Conservation (phyloP, 495 filamentous ascomycete species). For the Talaromyces stipitatus region DNA sequence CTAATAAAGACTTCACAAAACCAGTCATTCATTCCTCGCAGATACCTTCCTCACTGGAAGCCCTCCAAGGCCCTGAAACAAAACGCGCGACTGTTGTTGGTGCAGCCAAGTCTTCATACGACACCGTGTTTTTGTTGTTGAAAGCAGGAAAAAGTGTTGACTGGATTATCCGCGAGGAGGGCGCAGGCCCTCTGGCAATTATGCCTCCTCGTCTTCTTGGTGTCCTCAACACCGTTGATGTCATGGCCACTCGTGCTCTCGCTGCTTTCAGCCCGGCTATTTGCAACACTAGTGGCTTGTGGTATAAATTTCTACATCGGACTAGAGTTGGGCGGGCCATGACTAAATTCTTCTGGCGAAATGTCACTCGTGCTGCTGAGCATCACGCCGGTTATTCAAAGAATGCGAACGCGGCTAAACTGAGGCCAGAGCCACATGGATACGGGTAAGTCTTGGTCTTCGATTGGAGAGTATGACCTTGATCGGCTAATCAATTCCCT, state of each 20-base stretch:
- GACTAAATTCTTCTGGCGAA: background rate
- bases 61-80: background rate
- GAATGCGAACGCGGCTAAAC: background rate
- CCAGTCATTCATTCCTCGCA: slow-evolving; percentile 9
- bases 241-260: slow-evolving; percentile 9
- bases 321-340: background rate
- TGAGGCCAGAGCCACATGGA: background rate
- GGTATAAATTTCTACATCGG: slow-evolving; percentile 10
- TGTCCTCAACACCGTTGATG: slow-evolving; percentile 7
- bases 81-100: slow-evolving; percentile 14
- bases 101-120: slow-evolving; percentile 21
- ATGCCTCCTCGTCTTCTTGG: slow-evolving; percentile 8
- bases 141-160: slow-evolving; percentile 45
- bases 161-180: slow-evolving; percentile 66
- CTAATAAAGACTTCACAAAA: background rate
- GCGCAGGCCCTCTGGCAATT: slow-evolving; percentile 43
- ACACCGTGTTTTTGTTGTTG: slow-evolving; percentile 14
- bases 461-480: no score
- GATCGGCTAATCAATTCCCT: no score
- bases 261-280: slow-evolving; percentile 13
- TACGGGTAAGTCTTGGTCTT: slow-evolving; percentile 1
- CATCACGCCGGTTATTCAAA: background rate
- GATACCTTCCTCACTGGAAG: background rate
- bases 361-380: background rate
- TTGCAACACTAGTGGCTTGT: slow-evolving; percentile 9